Percentiles rank a stretch among this genome's conserved stretches.
phyloP scores from a whole-genome alignment of 75 land plant species.

The Selaginella moellendorffii region DNA sequence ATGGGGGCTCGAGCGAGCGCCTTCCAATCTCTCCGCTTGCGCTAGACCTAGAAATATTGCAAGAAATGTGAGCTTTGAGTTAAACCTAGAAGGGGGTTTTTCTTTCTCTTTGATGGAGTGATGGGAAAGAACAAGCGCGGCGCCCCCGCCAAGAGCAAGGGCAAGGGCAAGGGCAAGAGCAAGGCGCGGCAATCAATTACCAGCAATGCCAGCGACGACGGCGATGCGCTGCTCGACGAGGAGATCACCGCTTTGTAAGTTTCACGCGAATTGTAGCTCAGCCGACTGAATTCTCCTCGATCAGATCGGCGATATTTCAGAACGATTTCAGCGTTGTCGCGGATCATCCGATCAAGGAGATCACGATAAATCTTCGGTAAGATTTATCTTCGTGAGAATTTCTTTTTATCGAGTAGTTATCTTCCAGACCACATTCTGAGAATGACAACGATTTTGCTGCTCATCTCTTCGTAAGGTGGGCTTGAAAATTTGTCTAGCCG shows the following conservation, averaged over 20 bases:
- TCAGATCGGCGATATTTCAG: slow-evolving; percentile 75
- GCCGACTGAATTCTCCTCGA: neutral
- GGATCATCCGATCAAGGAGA: slow-evolving; percentile 39
- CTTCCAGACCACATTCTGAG: slow-evolving; percentile 52
- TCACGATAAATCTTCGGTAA: slow-evolving; percentile 51
- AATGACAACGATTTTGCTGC: slow-evolving; percentile 44
- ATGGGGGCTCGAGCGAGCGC: no score
- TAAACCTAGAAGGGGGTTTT: neutral
- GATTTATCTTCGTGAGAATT: neutral
- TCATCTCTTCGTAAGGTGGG: slow-evolving; percentile 51
- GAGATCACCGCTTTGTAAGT: slow-evolving; percentile 68
- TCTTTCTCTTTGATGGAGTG: neutral
- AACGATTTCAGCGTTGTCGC: slow-evolving; percentile 64
- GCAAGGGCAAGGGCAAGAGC: slow-evolving; percentile 20
- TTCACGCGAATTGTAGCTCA: neutral
- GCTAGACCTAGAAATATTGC: no score
- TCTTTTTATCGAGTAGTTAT: neutral
- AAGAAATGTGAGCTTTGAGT: no score
- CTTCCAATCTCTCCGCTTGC: no score
- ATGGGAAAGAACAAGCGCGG: slow-evolving; percentile 24
- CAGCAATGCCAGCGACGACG: slow-evolving; percentile 16
- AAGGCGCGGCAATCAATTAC: slow-evolving; percentile 22
- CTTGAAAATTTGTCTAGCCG: no score
- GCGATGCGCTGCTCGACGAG: slow-evolving; percentile 30
- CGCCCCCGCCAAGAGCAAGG: slow-evolving; percentile 8